phyloP scores from a whole-genome alignment of 768 basidiomycete species.

The Russula earlei region DNA sequence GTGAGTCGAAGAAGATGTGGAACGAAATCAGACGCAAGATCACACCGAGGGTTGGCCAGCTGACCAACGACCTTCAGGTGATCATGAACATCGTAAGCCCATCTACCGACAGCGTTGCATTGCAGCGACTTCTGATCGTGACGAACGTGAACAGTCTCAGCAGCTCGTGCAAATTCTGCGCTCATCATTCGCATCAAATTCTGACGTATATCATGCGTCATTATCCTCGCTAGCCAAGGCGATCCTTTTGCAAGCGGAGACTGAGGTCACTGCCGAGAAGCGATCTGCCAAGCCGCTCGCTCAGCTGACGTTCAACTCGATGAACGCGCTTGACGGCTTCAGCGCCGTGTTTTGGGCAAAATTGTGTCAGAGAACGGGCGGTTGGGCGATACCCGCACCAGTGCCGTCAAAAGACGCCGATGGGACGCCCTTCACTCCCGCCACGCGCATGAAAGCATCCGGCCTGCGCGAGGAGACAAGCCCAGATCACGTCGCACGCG shows the following conservation, averaged over 20 bases:
- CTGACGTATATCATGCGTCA: conserved; percentile 57
- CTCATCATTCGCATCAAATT: conserved; percentile 25
- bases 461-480: conserved; percentile 49
- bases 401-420: conserved; percentile 47
- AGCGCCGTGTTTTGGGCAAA: conserved; percentile 73
- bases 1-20: conserved; percentile 50
- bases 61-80: conserved; percentile 58
- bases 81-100: conserved; percentile 57
- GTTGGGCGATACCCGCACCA: conserved; percentile 71
- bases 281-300: conserved; percentile 79
- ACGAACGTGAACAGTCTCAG: conserved; percentile 28
- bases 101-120: conserved; percentile 11
- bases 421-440: conserved; percentile 36
- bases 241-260: conserved; percentile 86
- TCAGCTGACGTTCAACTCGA: conserved; percentile 60
- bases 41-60: conserved; percentile 78
- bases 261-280: conserved; percentile 84
- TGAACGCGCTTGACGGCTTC: conserved; percentile 46
- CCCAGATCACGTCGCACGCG: conserved; percentile 54
- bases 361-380: conserved; percentile 78
- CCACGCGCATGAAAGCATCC: conserved; percentile 39
- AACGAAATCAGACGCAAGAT: conserved; percentile 64
- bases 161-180: conserved; percentile 37
- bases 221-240: conserved; percentile 85
- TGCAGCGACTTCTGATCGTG: conserved; percentile 19